Conservation (phyloP, 2,329 filamentous ascomycete genomes). For the Scortechinia acanthostroma region DNA sequence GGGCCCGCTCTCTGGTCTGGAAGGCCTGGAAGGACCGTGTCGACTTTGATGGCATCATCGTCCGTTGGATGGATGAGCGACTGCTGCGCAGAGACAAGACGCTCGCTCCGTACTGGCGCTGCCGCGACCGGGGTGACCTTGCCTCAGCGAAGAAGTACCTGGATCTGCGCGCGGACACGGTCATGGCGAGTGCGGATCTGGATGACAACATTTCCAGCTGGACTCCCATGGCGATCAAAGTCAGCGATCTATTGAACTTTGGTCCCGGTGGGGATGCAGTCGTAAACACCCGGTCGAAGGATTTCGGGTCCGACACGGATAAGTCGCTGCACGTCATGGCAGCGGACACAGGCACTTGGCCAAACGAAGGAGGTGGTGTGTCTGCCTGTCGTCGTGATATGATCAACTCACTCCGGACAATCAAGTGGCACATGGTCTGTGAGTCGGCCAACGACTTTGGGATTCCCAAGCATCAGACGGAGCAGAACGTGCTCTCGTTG, state of each 20-base stretch:
- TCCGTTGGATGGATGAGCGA: constrained; percentile 36
- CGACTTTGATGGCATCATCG: constrained; percentile 33
- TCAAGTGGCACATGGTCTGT: constrained; percentile 44
- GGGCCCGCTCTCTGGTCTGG: constrained; percentile 33
- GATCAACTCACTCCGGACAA: constrained; percentile 41
- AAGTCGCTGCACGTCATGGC: constrained; percentile 33
- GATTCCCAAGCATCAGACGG: constrained; percentile 43
- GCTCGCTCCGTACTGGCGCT: constrained; percentile 26
- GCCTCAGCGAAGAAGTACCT: constrained; percentile 29
- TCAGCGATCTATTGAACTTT: constrained; percentile 23
- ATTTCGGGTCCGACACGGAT: constrained; percentile 27
- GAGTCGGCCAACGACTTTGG: constrained; percentile 47
- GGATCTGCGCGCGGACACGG: constrained; percentile 17
- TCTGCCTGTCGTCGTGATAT: constrained; percentile 45
- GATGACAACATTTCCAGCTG: constrained; percentile 18
- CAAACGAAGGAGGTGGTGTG: constrained; percentile 42
- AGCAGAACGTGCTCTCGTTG: constrained; percentile 43
- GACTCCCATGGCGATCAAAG: constrained; percentile 22
- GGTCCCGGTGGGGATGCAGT: constrained; percentile 24
- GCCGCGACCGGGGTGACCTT: constrained; percentile 26
- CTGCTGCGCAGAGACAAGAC: constrained; percentile 28
- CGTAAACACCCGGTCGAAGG: constrained; percentile 17
- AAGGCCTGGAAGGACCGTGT: constrained; percentile 33
- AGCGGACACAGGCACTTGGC: constrained; percentile 38
- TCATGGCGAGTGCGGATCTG: constrained; percentile 20